Base-by-base conservation (phyloP, 2,329 filamentous ascomycete species). In the Ophiostoma piceae region DNA sequence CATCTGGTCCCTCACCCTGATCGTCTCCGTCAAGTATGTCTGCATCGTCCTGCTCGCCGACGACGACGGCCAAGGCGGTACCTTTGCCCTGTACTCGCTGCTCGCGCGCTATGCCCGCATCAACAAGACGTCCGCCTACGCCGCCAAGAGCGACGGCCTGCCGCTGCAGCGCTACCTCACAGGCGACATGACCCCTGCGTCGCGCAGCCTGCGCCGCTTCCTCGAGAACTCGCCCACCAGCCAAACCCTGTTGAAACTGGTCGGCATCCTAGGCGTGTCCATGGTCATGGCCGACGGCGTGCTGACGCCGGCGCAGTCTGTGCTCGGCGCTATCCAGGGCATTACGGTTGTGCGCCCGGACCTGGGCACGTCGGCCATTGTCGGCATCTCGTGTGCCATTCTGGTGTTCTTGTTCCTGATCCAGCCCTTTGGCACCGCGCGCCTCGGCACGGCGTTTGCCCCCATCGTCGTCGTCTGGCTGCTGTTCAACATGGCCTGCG, bases 381-480 rank as follows among this genome's bases (percentile, higher is more conserved):
- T 90, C 14, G 89, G 89, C 11, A 83, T 85, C 0, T 85, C 85
- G 0, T 90, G 88, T 72, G 86, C 83, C 3, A 90, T 91, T 67
- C 79, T 91, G 1, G 80, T 91, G 1, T 67, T 88, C 0, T 81
- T 91, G 0, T 91, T 91, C 74, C 72, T 83, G 3, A 78, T 90
- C 19, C 89, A 91, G 74, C 88, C 89, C 0, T 80, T 91, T 5
- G 89, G 89, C 1, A 87, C 87, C 0, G 80, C 84, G 2, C 87
- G 84, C 74, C 81, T 91, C 22, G 87, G 87, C 0, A 82, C 79
- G 14, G 37, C 77, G 0, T 91, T 91, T 73, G 88, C 89, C 0
- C 89, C 89, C 0, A 84, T 91, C 16, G 84, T 91, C 73, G 81
- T 90, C 73, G 71, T 90, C 12, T 92, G 89, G 88, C 82, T 92